Evolutionary conservation across 192 early-diverging fungal genomes (phyloP).

Genomic region (Chytriomyces sp.): DNA sequence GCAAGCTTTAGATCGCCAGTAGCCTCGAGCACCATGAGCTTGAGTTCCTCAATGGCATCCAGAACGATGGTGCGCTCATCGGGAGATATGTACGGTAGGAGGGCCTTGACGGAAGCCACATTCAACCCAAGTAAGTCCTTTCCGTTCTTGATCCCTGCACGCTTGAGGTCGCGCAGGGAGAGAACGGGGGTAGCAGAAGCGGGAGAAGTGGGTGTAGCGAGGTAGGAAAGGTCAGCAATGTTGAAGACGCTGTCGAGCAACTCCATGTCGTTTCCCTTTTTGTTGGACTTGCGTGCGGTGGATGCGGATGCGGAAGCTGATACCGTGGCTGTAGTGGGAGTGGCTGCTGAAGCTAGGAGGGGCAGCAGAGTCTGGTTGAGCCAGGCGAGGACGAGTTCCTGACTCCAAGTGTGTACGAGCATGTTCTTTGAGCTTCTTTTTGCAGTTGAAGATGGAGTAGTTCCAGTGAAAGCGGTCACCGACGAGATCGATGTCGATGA

Average conservation of each 20-base stretch:
- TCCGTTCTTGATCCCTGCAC: constrained; percentile 2
- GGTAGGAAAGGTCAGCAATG: constrained; percentile 10
- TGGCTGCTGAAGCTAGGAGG: background rate
- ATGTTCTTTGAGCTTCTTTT: too few species aligned
- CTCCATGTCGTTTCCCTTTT: background rate
- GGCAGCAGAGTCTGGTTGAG: constrained; percentile 7
- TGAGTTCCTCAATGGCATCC: constrained; percentile 7
- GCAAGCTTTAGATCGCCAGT: background rate
- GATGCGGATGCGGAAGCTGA: background rate
- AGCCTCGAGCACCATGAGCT: background rate
- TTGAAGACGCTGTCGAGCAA: constrained; percentile 22
- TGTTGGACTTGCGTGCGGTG: background rate
- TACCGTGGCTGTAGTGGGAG: background rate
- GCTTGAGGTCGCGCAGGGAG: background rate
- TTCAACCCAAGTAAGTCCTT: background rate
- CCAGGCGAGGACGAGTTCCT: background rate
- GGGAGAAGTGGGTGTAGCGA: background rate
- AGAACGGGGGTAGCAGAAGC: background rate
- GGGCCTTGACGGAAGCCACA: background rate
- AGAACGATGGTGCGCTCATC: background rate
- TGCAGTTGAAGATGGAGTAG: background rate
- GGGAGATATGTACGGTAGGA: background rate
- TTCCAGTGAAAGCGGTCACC: background rate
- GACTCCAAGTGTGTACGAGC: background rate
- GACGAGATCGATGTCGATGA: background rate